A percentile compares a stretch with the other conserved stretches of the same genome.
These are phyloP conservation scores for Capsaspora owczarzaki DNA, from an alignment of 78 protist genomes.

Conservation along the genomic window DNA sequence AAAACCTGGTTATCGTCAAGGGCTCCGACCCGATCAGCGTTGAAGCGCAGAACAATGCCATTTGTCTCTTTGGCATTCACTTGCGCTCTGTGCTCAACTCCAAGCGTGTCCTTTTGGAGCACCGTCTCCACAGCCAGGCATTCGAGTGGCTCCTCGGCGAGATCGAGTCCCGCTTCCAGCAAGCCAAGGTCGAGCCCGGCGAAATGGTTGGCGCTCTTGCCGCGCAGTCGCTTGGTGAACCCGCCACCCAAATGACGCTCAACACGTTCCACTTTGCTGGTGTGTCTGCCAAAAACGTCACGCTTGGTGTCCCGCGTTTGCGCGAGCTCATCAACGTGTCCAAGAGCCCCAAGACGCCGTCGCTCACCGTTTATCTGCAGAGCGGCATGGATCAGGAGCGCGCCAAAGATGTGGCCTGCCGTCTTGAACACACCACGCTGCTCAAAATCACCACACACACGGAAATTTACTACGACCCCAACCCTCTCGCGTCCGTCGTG, in stretches of 20 bases:
- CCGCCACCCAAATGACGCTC: constrained; percentile 99
- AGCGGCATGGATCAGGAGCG: background rate
- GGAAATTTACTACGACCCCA: constrained; percentile 95
- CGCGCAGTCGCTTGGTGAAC: constrained; percentile 99
- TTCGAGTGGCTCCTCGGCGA: constrained; percentile 92
- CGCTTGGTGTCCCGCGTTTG: constrained; percentile 93
- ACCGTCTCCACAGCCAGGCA: constrained; percentile 67
- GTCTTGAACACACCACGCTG: constrained; percentile 80
- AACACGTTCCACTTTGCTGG: constrained; percentile 99
- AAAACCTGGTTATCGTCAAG: background rate
- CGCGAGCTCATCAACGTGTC: constrained; percentile 96
- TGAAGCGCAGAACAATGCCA: constrained; percentile 73
- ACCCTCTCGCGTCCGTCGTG: constrained; percentile 53
- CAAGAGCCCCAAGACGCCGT: constrained; percentile 80
- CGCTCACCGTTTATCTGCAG: constrained; percentile 65
- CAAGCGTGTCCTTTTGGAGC: constrained; percentile 57
- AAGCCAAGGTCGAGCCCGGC: constrained; percentile 49
- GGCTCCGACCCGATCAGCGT: constrained; percentile 39
- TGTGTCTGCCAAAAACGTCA: constrained; percentile 94
- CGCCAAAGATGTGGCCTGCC: constrained; percentile 42
- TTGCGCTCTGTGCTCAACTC: constrained; percentile 64
- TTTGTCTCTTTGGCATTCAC: constrained; percentile 57
- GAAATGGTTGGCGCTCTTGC: constrained; percentile 91
- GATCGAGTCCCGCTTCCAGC: constrained; percentile 66
- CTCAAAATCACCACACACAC: constrained; percentile 47